Evolutionary conservation across 768 basidiomycete genomes (phyloP), one percentile per base, ranked within the genome.

Genomic region (Trametes maxima): DNA sequence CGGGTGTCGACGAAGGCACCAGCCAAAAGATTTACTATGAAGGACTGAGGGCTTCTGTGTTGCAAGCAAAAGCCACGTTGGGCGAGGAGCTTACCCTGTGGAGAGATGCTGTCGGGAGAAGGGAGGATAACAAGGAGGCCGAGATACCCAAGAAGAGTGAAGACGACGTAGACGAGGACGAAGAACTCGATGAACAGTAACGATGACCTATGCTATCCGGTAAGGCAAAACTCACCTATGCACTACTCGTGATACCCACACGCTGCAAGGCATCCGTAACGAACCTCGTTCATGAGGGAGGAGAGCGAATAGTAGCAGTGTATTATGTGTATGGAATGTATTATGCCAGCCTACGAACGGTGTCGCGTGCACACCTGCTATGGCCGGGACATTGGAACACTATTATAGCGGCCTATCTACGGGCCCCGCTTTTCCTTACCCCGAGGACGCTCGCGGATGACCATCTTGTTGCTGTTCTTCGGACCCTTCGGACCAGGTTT

Each of bases 401-500:
- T 12, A 28, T 16, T 37, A n/a, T 37, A 10, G 24, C 46, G 19
- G 40, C 37, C 43, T 54, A 40, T 45, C 55, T 66, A 62, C 49
- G 51, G 33, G 43, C 59, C 64, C 6, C 72, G 66, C 76, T 79
- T 84, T 65, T 82, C 81, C 65, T 79, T 79, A 24, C 93, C 92
- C 66, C 93, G 80, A 48, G 94, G 92, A 44, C 94, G 82, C 76
- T 95, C 91, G 61, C 85, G 85, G 69, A 95, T 76, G 57, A 95
- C 94, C 85, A 91, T 84, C 81, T 89, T 92, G 80, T 94, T 94
- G 69, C 90, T 88, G 73, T 86, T 86, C 81, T 92, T 92, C 53
- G 92, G 92, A 21, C 92, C 94, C 70, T 90, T 93, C 59, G 90
- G 92, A 47, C 94, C 94, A 16, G 94, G 92, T 72, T 94, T 90